Base-by-base conservation (phyloP, 768 basidiomycete genomes). In the Leccinum pellstonianum region DNA sequence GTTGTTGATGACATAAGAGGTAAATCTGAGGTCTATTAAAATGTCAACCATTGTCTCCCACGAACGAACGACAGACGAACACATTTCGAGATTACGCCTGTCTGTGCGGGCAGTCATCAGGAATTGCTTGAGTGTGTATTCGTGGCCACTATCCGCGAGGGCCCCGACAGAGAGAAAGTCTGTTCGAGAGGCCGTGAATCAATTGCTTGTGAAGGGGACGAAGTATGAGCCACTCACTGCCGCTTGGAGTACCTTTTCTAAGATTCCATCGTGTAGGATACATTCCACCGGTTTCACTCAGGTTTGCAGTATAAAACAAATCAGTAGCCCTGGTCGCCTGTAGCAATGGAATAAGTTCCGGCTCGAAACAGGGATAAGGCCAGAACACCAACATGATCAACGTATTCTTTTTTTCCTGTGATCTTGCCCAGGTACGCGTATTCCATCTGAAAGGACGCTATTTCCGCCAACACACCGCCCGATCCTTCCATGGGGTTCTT, bases 391-490 rank as follows among this genome's bases (percentile, higher is more conserved):
- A 86, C 88, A 52, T 77, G 79, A 52, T 83, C 78, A 56, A 80
- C 84, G 64, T 87, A 85, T 48, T 81, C 80, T 55, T 81, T 80
- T 64, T 88, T 86, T 0, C 88, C 89, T 0, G 91, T 93, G 25
- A 87, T 70, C 64, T 91, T 86, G 4, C 90, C 89, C 4, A 95
- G 80, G 64, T 94, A 94, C 57, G 88, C 83, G 68, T 94, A 90
- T 73, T 95, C 94, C 55, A 95, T 70, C 68, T 95, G 91, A 56
- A 87, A 77, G 48, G 83, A 90, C 0, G 85, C 90, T 31, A 93
- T 86, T 73, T 97, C 94, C 0, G 94, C 91, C 12, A 88, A 69
- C 14, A 81, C 70, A 6, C 80, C 70, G 8, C 80, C 81, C 4
- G 76, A 66, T 50, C 0, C 0, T 29, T 5, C 43, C 7, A 25